Base-by-base conservation (phyloP, 768 basidiomycete genomes). In the Paxillus involutus region DNA sequence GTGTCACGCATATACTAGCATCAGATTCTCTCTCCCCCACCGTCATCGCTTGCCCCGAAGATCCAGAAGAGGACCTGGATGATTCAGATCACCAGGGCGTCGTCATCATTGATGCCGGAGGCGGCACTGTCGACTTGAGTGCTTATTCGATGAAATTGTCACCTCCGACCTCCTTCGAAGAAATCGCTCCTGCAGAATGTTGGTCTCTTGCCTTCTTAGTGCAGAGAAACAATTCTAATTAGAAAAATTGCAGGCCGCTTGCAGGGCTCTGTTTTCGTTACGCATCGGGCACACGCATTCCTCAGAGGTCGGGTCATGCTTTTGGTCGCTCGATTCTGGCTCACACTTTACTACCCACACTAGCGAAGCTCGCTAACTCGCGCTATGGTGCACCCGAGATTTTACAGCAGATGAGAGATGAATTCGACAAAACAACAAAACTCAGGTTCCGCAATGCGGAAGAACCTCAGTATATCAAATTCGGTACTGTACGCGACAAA, bases 21-120 rank as follows among this genome's bases (percentile, higher is more conserved):
- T 65, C 61, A 10, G 69, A 75, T 8, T 10, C 26, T 26, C 19
- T 53, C 16, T 44, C 30, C 8, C 35, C 33, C 21, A 32, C 4
- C 26, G 26, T 26, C 13, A 43, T 26, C n/a, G 17, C 36, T n/a
- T 16, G 24, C 17, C 33, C 17, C 51, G 32, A 30, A 67, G 68
- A 54, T 49, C 49, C 47, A 3, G 46, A 63, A 13, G 45, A 62
- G 36, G 39, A 3, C 10, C 14, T 11, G 7, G 47, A 49, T 3
- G 17, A 53, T 14, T 45, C 70, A 50, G 30, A 53, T 1, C 69
- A 68, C 0, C 57, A 69, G 24, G 71, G 72, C 0, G 60, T 80
- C 6, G 66, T 80, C 10, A 63, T 82, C 17, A 72, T 81, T 8
- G 80, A 83, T 59, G 77, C 78, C 9, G 82, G 81, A 14, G 77